Percentiles rank a stretch among this genome's conserved stretches.
These are phyloP conservation scores for Neocallimastix lanati DNA, from an alignment of 192 early-diverging fungal species.

Conservation along the genomic window DNA sequence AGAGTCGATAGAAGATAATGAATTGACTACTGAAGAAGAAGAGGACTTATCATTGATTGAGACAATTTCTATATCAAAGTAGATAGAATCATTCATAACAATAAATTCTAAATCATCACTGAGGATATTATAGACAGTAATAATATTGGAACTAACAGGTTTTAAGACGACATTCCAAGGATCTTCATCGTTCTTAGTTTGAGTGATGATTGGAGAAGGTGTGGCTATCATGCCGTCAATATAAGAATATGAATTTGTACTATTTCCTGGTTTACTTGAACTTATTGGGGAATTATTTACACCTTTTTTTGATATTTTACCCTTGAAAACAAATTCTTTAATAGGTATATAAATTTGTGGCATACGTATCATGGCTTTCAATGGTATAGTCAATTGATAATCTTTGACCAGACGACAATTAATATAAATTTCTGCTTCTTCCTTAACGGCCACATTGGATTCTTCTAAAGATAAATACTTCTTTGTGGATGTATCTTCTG, in stretches of 20 bases:
- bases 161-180: slow-evolving; percentile 29
- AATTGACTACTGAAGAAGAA: too few species aligned
- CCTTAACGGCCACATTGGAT: slow-evolving; percentile 34
- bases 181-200: slow-evolving; percentile 12
- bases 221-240: not conserved
- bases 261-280: not conserved
- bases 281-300: not conserved
- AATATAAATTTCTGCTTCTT: too few species aligned
- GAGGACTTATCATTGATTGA: too few species aligned
- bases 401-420: slow-evolving; percentile 60
- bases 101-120: slow-evolving; percentile 50
- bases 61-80: slow-evolving; percentile 44
- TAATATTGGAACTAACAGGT: slow-evolving; percentile 10
- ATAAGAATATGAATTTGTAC: not conserved
- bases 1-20: too few species aligned
- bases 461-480: slow-evolving; percentile 12
- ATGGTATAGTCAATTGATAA: slow-evolving; percentile 47
- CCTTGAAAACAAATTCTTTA: slow-evolving; percentile 12
- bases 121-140: slow-evolving; percentile 40
- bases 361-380: slow-evolving; percentile 48
- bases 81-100: slow-evolving; percentile 52
- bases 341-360: slow-evolving; percentile 9
- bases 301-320: too few species aligned
- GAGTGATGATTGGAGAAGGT: not conserved
- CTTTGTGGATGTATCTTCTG: not conserved